Base-by-base conservation (phyloP, 106 monocot genomes). In the Acorus gramineus region DNA sequence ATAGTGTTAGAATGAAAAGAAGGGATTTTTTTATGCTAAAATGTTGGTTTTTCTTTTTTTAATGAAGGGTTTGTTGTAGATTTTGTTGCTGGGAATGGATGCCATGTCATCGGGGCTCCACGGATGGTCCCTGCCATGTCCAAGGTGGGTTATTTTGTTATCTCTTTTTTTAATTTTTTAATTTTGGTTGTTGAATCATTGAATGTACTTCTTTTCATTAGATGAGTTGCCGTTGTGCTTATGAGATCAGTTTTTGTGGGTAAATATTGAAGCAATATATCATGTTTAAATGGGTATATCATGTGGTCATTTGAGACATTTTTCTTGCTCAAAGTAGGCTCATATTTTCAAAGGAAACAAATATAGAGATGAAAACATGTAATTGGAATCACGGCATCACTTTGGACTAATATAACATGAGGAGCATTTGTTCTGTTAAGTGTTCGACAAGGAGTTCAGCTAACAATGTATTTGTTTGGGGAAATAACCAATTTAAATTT, bases 61-160 rank as follows among this genome's bases (percentile, higher is more conserved):
- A 28, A 28, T 53, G 11, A 4, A 14, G 56, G 4, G 11, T 54
- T 46, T 42, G 49, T 42, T 49, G 5, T 46, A 96, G 95, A 62
- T 96, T 96, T 81, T 61, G 85, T 76, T 67, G 77, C 85, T 28
- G 96, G 96, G 60, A 98, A 98, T 81, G 96, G 96, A 56, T 98
- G 91, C 57, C 82, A 90, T 57, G 84, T 98, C 58, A 67, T 98
- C 14, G 96, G 91, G 52, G 90, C 96, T n/a, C 91, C 64, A 98
- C 96, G 1, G 96, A 98, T 50, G 88, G 96, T 13, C 91, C 96
- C 7, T 98, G 91, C 76, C 43, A 66, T 66, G 61, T 96, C 90
- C 6, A 96, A 88, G 91, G 91, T 91, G 53, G 52, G 47, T 51
- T 28, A 28, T 28, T 28, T 28, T 28, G 28, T 28, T 28, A 12